These are phyloP conservation scores for Pleurotus eryngii DNA, from an alignment of 768 basidiomycete species.

Conservation along the genomic window DNA sequence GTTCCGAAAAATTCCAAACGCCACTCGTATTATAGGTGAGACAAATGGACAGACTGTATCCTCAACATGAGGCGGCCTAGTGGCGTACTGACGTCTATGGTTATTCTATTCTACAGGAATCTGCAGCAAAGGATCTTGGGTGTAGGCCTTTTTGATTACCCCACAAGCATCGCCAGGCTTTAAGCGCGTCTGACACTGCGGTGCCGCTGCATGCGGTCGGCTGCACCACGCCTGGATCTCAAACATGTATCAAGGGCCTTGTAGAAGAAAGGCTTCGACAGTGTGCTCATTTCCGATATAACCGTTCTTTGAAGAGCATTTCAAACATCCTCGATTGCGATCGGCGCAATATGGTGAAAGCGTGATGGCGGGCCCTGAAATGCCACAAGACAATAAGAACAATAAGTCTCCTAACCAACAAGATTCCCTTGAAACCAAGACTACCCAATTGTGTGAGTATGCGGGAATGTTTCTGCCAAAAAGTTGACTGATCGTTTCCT, in stretches of 20 bases:
- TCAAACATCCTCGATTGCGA: not conserved
- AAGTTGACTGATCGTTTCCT: not conserved
- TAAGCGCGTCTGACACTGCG: too few relatives aligned
- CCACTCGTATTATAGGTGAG: not conserved
- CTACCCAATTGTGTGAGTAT: not conserved
- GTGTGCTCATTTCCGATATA: not conserved
- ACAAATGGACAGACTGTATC: not conserved
- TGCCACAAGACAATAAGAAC: slow-evolving; percentile 43
- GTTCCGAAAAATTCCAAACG: too few relatives aligned
- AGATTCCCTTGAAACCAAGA: slow-evolving; percentile 4
- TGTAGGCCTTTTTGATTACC: too few relatives aligned
- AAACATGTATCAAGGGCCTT: not conserved
- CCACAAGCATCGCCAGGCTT: not conserved
- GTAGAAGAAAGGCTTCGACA: not conserved
- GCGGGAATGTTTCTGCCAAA: not conserved
- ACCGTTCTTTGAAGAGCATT: not conserved
- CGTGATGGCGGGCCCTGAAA: slow-evolving; percentile 8
- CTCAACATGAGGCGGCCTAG: not conserved
- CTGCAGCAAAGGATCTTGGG: too few relatives aligned
- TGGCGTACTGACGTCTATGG: not conserved
- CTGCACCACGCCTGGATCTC: too few relatives aligned
- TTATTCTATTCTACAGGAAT: too few relatives aligned
- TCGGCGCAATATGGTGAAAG: slow-evolving; percentile 15
- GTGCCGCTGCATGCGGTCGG: too few relatives aligned
- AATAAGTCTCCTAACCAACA: slow-evolving; percentile 23